Percentiles rank a stretch among this genome's conserved stretches.
These are phyloP conservation scores for Phytophthora colocasiae DNA, from an alignment of 352 stramenopile genomes.

Conservation along the genomic window DNA sequence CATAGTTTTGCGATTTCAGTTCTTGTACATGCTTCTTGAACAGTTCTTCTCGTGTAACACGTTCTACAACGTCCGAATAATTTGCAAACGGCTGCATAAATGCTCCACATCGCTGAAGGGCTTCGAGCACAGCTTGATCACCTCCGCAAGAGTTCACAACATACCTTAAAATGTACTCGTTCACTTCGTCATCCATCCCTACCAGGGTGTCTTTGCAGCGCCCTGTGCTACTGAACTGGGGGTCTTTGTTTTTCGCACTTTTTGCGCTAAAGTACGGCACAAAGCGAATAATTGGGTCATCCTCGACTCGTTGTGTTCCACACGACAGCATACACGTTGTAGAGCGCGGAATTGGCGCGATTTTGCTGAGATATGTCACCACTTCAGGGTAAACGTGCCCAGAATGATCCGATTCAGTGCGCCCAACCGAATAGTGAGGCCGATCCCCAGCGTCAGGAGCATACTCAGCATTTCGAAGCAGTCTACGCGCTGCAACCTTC, in stretches of 20 bases:
- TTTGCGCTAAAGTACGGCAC: slow-evolving; percentile 62
- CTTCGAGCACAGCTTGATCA: slow-evolving; percentile 51
- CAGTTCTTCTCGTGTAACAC: slow-evolving; percentile 32
- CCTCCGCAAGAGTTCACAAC: slow-evolving; percentile 47
- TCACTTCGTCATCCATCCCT: slow-evolving; percentile 67
- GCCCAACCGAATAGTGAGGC: slow-evolving; percentile 54
- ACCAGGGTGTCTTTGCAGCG: slow-evolving; percentile 48
- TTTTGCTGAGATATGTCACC: slow-evolving; percentile 52
- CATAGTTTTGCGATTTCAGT: slow-evolving; percentile 14
- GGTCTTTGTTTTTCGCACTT: slow-evolving; percentile 30
- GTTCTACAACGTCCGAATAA: slow-evolving; percentile 59
- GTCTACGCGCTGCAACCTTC: slow-evolving; percentile 50
- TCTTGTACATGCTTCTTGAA: slow-evolving; percentile 24
- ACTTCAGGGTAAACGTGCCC: slow-evolving; percentile 41
- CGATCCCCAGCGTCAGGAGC: slow-evolving; percentile 20
- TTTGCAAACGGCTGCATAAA: slow-evolving; percentile 69
- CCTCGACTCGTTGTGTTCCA: slow-evolving; percentile 63
- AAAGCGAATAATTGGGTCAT: slow-evolving; percentile 86
- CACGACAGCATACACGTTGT: slow-evolving; percentile 70
- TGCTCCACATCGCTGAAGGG: slow-evolving; percentile 50
- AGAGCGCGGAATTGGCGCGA: slow-evolving; percentile 58
- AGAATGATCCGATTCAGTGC: slow-evolving; percentile 48
- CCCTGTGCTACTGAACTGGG: slow-evolving; percentile 48
- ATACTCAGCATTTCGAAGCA: slow-evolving; percentile 46
- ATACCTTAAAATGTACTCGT: slow-evolving; percentile 73